Percentiles rank a stretch among this genome's conserved stretches.
phyloP scores from a whole-genome alignment of 169 alveolate species.

The Cryptosporidium ubiquitum region DNA sequence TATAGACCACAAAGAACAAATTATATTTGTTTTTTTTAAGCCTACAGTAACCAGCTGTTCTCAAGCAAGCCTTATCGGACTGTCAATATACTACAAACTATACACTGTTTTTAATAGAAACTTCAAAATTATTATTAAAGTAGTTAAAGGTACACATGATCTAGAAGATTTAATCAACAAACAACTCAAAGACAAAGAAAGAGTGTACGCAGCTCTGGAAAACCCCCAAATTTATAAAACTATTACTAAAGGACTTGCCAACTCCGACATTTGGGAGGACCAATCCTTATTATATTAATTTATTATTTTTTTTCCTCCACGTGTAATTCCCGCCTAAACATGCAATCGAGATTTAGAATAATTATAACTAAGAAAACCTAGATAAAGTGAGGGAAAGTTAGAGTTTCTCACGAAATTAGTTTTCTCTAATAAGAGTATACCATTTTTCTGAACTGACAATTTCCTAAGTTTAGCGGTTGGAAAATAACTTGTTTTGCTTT shows the following conservation, averaged over 20 bases:
- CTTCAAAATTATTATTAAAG: constrained; percentile 85
- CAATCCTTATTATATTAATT: constrained; percentile 15
- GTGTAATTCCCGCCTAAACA: constrained; percentile 7
- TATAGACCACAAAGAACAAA: constrained; percentile 83
- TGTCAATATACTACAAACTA: constrained; percentile 93
- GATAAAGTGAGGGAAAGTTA: not conserved
- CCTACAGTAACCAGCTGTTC: constrained; percentile 98
- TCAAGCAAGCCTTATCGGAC: constrained; percentile 96
- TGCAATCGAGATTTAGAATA: not conserved
- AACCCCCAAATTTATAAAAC: constrained; percentile 86
- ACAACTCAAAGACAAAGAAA: constrained; percentile 95
- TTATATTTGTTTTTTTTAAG: constrained; percentile 88
- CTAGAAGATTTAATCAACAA: constrained; percentile 91
- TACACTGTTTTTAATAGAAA: constrained; percentile 88
- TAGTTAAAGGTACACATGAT: constrained; percentile 88
- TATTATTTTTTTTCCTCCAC: not conserved
- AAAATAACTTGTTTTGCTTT: not conserved
- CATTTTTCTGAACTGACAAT: not conserved
- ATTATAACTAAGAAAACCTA: not conserved
- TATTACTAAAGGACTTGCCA: constrained; percentile 77
- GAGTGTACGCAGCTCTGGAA: constrained; percentile 96
- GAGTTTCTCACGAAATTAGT: not conserved
- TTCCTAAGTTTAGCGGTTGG: not conserved
- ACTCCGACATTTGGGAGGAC: constrained; percentile 57
- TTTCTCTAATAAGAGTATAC: not conserved